These are phyloP conservation scores for Inonotus obliquus DNA, from an alignment of 1,284 basidiomycete genomes.

Conservation along the genomic window DNA sequence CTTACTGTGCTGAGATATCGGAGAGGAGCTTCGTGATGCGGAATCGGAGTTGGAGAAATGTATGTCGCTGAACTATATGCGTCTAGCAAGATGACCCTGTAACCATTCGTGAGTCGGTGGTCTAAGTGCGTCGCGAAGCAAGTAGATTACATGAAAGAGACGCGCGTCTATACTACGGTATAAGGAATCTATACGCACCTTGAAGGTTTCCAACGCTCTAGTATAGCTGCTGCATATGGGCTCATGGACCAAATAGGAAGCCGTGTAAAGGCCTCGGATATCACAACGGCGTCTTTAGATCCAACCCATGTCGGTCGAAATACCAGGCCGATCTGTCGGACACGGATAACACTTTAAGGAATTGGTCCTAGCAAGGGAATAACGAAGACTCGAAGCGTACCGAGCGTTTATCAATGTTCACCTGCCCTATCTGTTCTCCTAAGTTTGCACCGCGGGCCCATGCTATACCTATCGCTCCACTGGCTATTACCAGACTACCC, in stretches of 20 bases:
- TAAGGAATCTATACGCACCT: constrained; percentile 32
- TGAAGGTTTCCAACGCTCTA: constrained; percentile 42
- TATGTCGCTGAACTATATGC: constrained; percentile 49
- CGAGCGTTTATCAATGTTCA: constrained; percentile 42
- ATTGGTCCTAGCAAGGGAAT: neutral
- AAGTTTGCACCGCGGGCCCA: constrained; percentile 50
- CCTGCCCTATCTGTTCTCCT: constrained; percentile 45
- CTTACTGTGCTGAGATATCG: constrained; percentile 40
- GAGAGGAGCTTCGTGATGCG: constrained; percentile 43
- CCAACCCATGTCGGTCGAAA: constrained; percentile 46
- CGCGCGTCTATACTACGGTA: neutral
- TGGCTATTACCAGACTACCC: constrained; percentile 38
- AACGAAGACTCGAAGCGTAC: constrained; percentile 33
- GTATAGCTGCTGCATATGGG: constrained; percentile 40
- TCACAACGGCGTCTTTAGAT: constrained; percentile 32
- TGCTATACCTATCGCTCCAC: constrained; percentile 40
- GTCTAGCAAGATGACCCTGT: constrained; percentile 49
- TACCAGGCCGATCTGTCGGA: constrained; percentile 43
- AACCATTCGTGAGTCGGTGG: constrained; percentile 5
- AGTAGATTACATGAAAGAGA: neutral
- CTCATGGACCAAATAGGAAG: constrained; percentile 51
- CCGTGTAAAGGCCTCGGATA: constrained; percentile 48
- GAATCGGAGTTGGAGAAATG: constrained; percentile 35
- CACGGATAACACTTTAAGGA: neutral
- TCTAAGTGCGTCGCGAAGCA: constrained; percentile 1